These are phyloP conservation scores for Thyridium curvatum DNA, from an alignment of 2,329 filamentous ascomycete species.

Conservation along the genomic window DNA sequence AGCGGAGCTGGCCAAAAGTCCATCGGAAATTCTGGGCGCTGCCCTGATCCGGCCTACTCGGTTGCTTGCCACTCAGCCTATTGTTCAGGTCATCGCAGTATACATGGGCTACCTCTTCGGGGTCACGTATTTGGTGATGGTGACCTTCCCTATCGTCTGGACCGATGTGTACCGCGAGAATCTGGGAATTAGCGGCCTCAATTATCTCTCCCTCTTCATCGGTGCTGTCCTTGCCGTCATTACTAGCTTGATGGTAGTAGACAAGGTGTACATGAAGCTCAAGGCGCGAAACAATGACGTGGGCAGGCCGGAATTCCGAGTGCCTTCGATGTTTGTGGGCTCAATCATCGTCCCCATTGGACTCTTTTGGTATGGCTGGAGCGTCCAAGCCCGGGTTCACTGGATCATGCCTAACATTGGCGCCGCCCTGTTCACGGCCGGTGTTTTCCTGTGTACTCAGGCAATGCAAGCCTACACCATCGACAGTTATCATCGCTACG, in stretches of 20 bases:
- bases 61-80: conserved; percentile 32
- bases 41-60: neutral
- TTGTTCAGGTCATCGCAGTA: conserved; percentile 42
- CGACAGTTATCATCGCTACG: conserved; percentile 38
- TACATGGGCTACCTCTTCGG: conserved; percentile 26
- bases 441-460: conserved; percentile 34
- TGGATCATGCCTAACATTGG: conserved; percentile 41
- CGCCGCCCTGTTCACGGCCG: conserved; percentile 27
- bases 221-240: conserved; percentile 16
- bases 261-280: no score
- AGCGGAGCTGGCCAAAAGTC: conserved; percentile 5
- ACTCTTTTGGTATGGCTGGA: conserved; percentile 39
- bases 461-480: conserved; percentile 40
- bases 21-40: conserved; percentile 9
- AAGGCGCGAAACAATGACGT: conserved; percentile 1
- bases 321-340: conserved; percentile 34
- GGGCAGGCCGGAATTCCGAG: conserved; percentile 34
- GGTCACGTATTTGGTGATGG: conserved; percentile 31
- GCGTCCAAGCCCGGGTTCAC: conserved; percentile 31
- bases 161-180: conserved; percentile 7
- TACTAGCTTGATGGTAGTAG: no score
- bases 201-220: no score
- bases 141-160: no score
- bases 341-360: conserved; percentile 34
- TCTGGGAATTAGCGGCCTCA: no score